These are phyloP conservation scores for Ophiostoma perfectum DNA, from an alignment of 2,329 filamentous ascomycete genomes.

Conservation along the genomic window DNA sequence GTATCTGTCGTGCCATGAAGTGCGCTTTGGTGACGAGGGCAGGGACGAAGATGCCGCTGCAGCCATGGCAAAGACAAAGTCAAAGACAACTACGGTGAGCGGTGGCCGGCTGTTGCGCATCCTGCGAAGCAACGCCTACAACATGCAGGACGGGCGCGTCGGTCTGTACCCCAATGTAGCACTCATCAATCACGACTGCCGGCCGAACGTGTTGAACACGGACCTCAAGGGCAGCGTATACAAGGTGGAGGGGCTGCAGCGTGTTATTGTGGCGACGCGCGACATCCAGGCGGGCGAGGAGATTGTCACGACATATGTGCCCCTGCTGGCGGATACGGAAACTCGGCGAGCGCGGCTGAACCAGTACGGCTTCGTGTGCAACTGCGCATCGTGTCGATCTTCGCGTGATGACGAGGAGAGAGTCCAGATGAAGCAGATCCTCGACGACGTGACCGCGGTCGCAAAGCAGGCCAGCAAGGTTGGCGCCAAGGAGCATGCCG, in stretches of 20 bases:
- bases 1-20: slow-evolving; percentile 33
- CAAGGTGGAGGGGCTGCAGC: neutral
- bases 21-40: slow-evolving; percentile 28
- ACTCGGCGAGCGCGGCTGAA: slow-evolving; percentile 32
- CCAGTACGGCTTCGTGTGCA: slow-evolving; percentile 29
- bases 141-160: slow-evolving; percentile 27
- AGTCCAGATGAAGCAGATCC: neutral
- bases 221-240: slow-evolving; percentile 17
- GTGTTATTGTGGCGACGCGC: slow-evolving; percentile 33
- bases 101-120: slow-evolving; percentile 30
- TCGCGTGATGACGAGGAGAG: neutral
- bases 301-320: slow-evolving; percentile 36
- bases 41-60: slow-evolving; percentile 15
- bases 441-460: neutral
- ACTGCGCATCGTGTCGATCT: neutral
- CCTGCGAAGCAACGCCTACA: slow-evolving; percentile 41
- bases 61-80: too few species aligned
- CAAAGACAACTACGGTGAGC: neutral
- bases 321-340: slow-evolving; percentile 32
- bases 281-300: slow-evolving; percentile 35
- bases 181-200: slow-evolving; percentile 40
- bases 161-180: slow-evolving; percentile 39
- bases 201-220: slow-evolving; percentile 35
- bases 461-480: neutral
- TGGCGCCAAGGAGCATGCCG: slow-evolving; percentile 18